Evolutionary conservation across 2,329 filamentous ascomycete genomes (phyloP).

Genomic region (Fusarium subglutinans): DNA sequence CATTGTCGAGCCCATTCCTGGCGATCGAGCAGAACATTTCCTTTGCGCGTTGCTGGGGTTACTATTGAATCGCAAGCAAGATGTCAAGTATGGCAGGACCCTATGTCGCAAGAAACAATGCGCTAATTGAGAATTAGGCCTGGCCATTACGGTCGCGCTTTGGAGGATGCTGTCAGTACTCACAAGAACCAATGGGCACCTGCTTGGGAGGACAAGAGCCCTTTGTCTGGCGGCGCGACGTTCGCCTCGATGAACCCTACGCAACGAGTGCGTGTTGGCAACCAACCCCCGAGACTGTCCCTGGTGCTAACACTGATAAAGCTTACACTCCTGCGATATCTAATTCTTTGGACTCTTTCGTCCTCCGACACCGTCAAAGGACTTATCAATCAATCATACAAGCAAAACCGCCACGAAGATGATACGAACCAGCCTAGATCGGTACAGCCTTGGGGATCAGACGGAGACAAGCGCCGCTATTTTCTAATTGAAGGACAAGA

Average conservation of each 20-base stretch:
- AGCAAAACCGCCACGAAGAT: conserved; percentile 83
- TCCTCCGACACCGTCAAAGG: conserved; percentile 85
- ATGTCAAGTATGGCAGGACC: conserved; percentile 83
- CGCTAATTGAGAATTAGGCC: conserved; percentile 65
- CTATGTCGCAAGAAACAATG: background rate
- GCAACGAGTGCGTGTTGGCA: conserved; percentile 72
- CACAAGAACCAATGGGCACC: conserved; percentile 90
- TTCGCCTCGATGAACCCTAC: conserved; percentile 85
- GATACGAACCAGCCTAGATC: conserved; percentile 86
- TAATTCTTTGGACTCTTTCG: conserved; percentile 88
- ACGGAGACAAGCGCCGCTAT: conserved; percentile 91
- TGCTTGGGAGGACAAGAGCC: conserved; percentile 84
- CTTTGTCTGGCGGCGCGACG: conserved; percentile 79
- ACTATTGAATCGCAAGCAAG: conserved; percentile 96
- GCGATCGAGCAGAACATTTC: conserved; percentile 86
- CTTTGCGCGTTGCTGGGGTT: conserved; percentile 89
- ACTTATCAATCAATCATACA: conserved; percentile 88
- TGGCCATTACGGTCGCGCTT: conserved; percentile 89
- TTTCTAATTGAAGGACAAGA: conserved; percentile 94
- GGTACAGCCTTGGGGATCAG: conserved; percentile 89
- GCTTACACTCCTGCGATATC: conserved; percentile 83
- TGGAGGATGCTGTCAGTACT: conserved; percentile 89
- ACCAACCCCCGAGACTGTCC: background rate
- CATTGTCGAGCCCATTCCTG: conserved; percentile 78
- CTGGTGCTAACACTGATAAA: conserved; percentile 50